Evolutionary conservation across 2,329 filamentous ascomycete genomes (phyloP).

Genomic region (Cordyceps fumosorosea): DNA sequence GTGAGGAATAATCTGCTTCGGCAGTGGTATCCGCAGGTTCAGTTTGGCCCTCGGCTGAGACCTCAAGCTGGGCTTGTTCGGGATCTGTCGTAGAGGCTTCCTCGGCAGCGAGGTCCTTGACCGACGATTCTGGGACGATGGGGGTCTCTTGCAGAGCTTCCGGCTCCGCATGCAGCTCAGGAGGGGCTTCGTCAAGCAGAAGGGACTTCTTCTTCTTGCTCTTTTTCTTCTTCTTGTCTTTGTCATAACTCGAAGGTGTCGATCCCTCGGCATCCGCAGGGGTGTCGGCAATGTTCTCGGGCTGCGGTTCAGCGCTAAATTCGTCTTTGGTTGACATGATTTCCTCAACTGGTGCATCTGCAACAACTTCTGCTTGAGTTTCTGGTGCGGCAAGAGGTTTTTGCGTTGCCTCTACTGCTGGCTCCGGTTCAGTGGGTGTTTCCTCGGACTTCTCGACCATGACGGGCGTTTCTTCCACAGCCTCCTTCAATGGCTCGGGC

Average conservation of each 20-base stretch:
- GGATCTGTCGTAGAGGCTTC: neutral
- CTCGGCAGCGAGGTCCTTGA: neutral
- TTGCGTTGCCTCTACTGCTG: neutral
- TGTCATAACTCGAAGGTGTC: conserved; percentile 23
- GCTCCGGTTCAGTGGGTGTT: neutral
- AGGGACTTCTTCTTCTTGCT: conserved; percentile 5
- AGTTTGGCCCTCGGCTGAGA: neutral
- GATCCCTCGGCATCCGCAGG: conserved; percentile 1
- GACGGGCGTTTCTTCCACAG: neutral
- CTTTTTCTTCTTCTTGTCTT: conserved; percentile 28
- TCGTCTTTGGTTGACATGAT: neutral
- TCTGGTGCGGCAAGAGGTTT: neutral
- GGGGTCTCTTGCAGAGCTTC: neutral
- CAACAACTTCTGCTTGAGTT: neutral
- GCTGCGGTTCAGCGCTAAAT: neutral
- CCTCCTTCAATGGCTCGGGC: neutral
- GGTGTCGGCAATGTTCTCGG: neutral
- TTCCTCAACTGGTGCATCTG: neutral
- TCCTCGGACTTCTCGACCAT: neutral
- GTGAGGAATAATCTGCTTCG: conserved; percentile 10
- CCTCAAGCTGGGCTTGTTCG: neutral
- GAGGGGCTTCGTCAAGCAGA: neutral
- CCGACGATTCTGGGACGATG: neutral
- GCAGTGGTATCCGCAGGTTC: neutral
- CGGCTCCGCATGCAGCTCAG: neutral